These are phyloP conservation scores for Mycosphaerella arachidis DNA, from an alignment of 2,329 filamentous ascomycete species.

Conservation along the genomic window DNA sequence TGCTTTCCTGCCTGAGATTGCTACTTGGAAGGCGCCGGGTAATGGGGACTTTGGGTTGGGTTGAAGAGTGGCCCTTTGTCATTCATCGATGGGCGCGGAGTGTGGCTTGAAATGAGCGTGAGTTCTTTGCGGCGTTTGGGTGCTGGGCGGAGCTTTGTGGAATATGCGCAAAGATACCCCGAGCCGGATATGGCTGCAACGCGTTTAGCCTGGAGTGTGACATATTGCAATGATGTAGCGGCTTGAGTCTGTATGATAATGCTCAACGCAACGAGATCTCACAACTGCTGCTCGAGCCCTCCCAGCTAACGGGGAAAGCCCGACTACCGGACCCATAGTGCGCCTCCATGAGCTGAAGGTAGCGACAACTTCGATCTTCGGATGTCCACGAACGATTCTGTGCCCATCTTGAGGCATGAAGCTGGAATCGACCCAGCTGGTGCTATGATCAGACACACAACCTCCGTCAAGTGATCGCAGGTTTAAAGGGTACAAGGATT, in stretches of 20 bases:
- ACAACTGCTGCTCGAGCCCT: too few species aligned
- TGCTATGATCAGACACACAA: too few species aligned
- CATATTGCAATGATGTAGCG: not conserved
- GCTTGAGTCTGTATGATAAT: not conserved
- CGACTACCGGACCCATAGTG: too few species aligned
- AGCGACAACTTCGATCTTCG: too few species aligned
- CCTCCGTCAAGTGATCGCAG: too few species aligned
- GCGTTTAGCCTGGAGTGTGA: not conserved
- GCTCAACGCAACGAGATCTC: too few species aligned
- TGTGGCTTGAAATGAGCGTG: not conserved
- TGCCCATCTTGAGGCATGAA: not conserved
- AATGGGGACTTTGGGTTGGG: not conserved
- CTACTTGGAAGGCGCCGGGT: conserved; percentile 21
- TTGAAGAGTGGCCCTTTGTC: not conserved
- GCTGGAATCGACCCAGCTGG: not conserved
- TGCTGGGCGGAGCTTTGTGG: not conserved
- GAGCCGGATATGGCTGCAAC: not conserved
- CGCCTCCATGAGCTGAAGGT: too few species aligned
- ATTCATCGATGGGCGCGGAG: not conserved
- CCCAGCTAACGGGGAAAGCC: too few species aligned
- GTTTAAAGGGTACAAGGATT: too few species aligned
- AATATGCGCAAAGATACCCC: not conserved
- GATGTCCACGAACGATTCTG: not conserved
- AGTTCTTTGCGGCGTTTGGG: not conserved
- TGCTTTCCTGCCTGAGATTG: conserved; percentile 34